Evolutionary conservation across 805 yeast species (phyloP), one percentile per base, ranked within the genome.

Genomic region (Danielia reshetovae): DNA sequence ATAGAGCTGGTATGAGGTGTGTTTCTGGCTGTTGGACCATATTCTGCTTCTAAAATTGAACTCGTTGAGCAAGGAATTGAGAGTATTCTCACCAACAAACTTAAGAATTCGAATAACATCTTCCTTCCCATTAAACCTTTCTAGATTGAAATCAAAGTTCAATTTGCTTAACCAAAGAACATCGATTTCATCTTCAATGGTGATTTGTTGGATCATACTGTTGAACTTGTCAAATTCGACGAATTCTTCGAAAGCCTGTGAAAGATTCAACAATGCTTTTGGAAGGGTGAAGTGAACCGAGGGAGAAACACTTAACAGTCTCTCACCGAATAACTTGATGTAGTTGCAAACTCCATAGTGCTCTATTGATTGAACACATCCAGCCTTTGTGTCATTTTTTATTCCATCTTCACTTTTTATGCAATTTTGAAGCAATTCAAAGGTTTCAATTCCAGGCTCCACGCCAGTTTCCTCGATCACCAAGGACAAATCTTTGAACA

Each of bases 301-400:
- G 0, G 98, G 97, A 2, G 97, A 89, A 0, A 86, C 74, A 3
- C 95, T 85, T 18, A 90, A 60, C 4, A 78, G 62, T 40, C 86
- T 62, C n/a, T 63, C 62, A 12, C 66, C 54, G 33, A 79, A 65
- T 12, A 60, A 44, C 24, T 51, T 50, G 17, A 66, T 48, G 38
- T 65, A 68, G 34, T 61, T 58, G 12, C 47, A 44, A 1, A 65
- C 60, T 27, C 66, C 70, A 16, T 48, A 47, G 18, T 47, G 54
- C 22, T 60, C 64, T 21, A 62, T 49, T 9, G 52, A 32, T 11
- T 42, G 27, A 13, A 55, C 54, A 22, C 55, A 49, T 9, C 35
- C 19, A 11, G 31, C 29, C 14, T 34, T 39, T 9, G 36, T 32
- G 11, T 49, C 48, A 4, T 37, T 45, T 10, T 44, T 30, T 14